Conservation (phyloP, 306 rosid species). For the Casuarina cunninghamiana region DNA sequence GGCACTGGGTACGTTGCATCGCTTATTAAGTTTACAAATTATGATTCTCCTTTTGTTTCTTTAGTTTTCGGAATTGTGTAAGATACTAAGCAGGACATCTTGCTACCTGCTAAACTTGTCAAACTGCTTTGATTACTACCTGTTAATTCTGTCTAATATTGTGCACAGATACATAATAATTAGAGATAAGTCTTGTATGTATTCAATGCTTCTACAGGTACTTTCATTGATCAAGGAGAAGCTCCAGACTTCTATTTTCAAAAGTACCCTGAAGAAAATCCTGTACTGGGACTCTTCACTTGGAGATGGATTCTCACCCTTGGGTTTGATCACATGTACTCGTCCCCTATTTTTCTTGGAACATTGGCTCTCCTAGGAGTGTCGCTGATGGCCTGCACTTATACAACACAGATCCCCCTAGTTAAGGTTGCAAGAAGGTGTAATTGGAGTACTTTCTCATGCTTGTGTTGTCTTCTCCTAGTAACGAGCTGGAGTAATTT, state of each 20-base stretch:
- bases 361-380: conserved; percentile 72
- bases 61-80: conserved; percentile 4
- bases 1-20: conserved; percentile 63
- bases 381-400: conserved; percentile 94
- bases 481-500: conserved; percentile 13
- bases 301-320: conserved; percentile 96
- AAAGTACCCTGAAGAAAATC: conserved; percentile 78
- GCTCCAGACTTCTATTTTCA: conserved; percentile 75
- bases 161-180: conserved; percentile 13
- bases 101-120: background rate
- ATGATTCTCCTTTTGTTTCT: background rate
- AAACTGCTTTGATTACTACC: background rate
- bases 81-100: too few species aligned
- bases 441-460: conserved; percentile 1
- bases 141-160: conserved; percentile 11
- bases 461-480: background rate
- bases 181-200: conserved; percentile 23
- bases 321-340: conserved; percentile 94
- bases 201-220: conserved; percentile 52
- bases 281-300: conserved; percentile 78
- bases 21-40: conserved; percentile 6
- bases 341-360: conserved; percentile 75
- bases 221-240: conserved; percentile 89
- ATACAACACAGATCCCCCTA: conserved; percentile 91
- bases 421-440: conserved; percentile 91